These are phyloP conservation scores for Phaeodactylum tricornutum DNA, from an alignment of 108 stramenopile genomes.

Conservation along the genomic window DNA sequence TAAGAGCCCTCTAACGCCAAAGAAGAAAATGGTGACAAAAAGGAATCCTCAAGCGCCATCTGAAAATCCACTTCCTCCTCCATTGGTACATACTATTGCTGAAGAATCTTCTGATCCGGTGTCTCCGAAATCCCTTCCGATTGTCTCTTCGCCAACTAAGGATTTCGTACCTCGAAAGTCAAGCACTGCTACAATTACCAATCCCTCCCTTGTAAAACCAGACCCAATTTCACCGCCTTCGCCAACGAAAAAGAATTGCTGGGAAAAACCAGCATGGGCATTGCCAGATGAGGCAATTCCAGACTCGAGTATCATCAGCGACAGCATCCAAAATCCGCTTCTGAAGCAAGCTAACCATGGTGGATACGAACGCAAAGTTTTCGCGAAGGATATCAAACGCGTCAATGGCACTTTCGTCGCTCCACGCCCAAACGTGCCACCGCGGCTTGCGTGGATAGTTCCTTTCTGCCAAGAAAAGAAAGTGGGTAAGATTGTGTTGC, in stretches of 20 bases:
- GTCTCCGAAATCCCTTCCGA: too few species aligned
- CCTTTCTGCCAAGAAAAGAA: too few species aligned
- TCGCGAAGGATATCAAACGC: background rate
- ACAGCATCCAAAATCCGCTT: background rate
- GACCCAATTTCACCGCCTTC: background rate
- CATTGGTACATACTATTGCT: too few species aligned
- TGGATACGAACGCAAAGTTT: constrained; percentile 1
- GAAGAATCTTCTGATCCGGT: too few species aligned
- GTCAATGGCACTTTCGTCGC: background rate
- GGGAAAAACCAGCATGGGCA: constrained; percentile 3
- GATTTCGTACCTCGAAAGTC: too few species aligned
- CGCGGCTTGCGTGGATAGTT: constrained; percentile 1
- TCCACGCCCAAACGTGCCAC: background rate
- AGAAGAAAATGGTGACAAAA: too few species aligned
- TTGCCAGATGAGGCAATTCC: background rate
- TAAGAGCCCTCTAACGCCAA: too few species aligned
- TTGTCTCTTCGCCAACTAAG: too few species aligned
- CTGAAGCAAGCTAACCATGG: constrained; percentile 1
- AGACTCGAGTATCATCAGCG: background rate
- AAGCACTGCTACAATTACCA: too few species aligned
- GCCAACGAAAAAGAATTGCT: constrained; percentile 3
- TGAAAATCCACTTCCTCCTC: too few species aligned
- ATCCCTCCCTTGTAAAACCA: background rate
- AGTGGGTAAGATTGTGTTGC: constrained; percentile 4
- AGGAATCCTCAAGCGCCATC: too few species aligned